These are phyloP conservation scores for Magnaporthiopsis rhizophila DNA, from an alignment of 2,329 filamentous ascomycete genomes.

Conservation along the genomic window DNA sequence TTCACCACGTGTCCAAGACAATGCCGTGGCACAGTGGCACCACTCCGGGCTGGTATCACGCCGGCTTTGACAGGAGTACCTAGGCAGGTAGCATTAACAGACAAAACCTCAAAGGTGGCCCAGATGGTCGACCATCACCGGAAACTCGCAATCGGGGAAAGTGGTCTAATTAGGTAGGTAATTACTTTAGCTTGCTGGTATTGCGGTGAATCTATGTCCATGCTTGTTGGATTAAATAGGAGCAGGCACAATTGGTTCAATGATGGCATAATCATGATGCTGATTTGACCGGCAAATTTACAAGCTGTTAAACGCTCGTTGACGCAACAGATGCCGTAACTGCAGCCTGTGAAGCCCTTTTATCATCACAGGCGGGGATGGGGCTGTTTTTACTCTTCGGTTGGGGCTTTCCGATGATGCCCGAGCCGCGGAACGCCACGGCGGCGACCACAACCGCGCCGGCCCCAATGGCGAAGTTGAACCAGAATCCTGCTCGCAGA, in stretches of 20 bases:
- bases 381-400: neutral
- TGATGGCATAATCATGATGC: no score
- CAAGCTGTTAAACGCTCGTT: neutral
- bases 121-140: no score
- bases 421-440: conserved; percentile 41
- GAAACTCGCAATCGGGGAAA: no score
- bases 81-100: neutral
- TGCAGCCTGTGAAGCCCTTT: neutral
- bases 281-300: no score
- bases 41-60: neutral
- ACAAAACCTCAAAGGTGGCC: neutral
- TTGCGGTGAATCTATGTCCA: no score
- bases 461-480: conserved; percentile 41
- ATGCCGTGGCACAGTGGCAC: neutral
- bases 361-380: neutral
- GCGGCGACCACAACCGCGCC: conserved; percentile 34
- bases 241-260: no score
- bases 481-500: conserved; percentile 42
- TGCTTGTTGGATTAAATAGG: no score
- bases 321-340: neutral
- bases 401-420: conserved; percentile 34
- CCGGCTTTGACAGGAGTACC: neutral
- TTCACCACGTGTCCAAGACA: conserved; percentile 3
- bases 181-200: no score
- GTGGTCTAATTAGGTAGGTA: no score